Percentiles rank a stretch among this genome's conserved stretches.
Conservation (phyloP, 2,329 filamentous ascomycete genomes). For the Berkeleyomyces rouxiae region DNA sequence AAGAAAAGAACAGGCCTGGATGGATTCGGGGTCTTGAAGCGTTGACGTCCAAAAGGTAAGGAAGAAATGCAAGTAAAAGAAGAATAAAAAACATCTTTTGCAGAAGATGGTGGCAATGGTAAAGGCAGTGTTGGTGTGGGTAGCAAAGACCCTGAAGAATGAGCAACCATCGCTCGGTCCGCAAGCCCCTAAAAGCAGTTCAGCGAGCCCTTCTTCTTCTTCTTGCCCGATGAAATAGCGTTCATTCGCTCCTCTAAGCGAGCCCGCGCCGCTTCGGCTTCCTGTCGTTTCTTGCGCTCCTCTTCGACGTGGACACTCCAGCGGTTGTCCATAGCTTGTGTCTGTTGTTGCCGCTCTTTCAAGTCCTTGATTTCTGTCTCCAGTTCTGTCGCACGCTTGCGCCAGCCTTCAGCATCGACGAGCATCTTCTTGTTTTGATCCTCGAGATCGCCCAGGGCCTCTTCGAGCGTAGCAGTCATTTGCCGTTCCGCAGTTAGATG, state of each 20-base stretch:
- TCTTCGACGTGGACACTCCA: slow-evolving; percentile 84
- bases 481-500: slow-evolving; percentile 92
- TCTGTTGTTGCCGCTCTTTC: slow-evolving; percentile 31
- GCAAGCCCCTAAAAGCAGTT: slow-evolving; percentile 70
- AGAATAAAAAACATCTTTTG: background rate
- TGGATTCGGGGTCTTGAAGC: background rate
- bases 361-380: slow-evolving; percentile 56
- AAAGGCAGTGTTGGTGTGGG: background rate
- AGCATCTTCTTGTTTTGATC: slow-evolving; percentile 83
- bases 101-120: slow-evolving; percentile 4
- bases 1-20: background rate
- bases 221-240: slow-evolving; percentile 72
- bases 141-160: background rate
- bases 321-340: slow-evolving; percentile 36
- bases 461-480: slow-evolving; percentile 84
- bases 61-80: background rate
- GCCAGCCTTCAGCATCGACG: slow-evolving; percentile 76
- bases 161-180: slow-evolving; percentile 10
- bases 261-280: slow-evolving; percentile 74
- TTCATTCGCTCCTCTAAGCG: slow-evolving; percentile 93
- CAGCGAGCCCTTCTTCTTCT: slow-evolving; percentile 86
- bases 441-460: slow-evolving; percentile 88
- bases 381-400: slow-evolving; percentile 62
- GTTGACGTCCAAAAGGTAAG: background rate
- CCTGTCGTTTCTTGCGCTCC: slow-evolving; percentile 79